Evolutionary conservation across 768 basidiomycete genomes (phyloP).

Genomic region (Dacryopinax spathularia): DNA sequence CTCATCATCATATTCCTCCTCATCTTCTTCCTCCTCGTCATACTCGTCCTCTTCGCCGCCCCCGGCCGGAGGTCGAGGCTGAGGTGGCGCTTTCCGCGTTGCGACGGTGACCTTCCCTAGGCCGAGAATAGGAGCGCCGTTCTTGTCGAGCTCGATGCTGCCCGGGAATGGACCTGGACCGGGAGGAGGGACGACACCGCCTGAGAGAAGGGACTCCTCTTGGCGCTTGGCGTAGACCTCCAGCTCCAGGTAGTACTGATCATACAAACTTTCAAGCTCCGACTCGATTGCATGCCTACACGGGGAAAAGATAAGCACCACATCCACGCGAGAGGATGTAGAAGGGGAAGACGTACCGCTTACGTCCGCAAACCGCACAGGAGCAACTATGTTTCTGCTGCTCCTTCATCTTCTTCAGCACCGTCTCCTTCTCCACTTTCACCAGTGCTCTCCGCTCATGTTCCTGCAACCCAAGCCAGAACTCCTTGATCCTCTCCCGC

Average conservation of each 20-base stretch:
- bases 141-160: constrained; percentile 89
- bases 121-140: constrained; percentile 48
- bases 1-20: constrained; percentile 44
- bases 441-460: constrained; percentile 82
- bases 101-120: constrained; percentile 5
- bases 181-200: constrained; percentile 76
- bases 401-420: constrained; percentile 98
- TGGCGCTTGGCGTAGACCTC: constrained; percentile 98
- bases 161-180: constrained; percentile 98
- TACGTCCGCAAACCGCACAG: constrained; percentile 92
- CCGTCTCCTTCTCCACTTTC: constrained; percentile 96
- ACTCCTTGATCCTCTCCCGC: constrained; percentile 92
- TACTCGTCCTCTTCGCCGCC: constrained; percentile 35
- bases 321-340: not conserved
- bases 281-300: constrained; percentile 91
- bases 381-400: constrained; percentile 93
- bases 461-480: constrained; percentile 90
- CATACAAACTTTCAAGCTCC: constrained; percentile 99
- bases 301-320: not conserved
- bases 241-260: constrained; percentile 99
- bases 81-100: not conserved
- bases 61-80: constrained; percentile 18
- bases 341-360: constrained; percentile 51
- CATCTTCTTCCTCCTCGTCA: constrained; percentile 26
- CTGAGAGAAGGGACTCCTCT: constrained; percentile 85